Evolutionary conservation across 192 early-diverging fungal genomes (phyloP).

Genomic region (Coemansia aciculifera): DNA sequence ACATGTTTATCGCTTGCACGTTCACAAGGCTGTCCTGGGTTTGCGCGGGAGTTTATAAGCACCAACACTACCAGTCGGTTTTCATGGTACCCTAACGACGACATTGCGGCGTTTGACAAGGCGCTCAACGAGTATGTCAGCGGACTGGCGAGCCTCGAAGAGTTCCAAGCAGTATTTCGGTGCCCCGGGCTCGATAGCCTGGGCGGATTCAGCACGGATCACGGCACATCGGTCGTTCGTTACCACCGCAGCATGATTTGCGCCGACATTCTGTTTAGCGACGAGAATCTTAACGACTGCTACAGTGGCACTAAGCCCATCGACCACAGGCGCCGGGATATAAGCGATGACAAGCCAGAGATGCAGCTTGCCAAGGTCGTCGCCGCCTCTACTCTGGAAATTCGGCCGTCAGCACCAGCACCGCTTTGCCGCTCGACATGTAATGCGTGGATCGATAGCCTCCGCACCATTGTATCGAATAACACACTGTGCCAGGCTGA

Average conservation of each 20-base stretch:
- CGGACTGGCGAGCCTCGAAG: constrained; percentile 43
- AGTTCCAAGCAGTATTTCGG: constrained; percentile 55
- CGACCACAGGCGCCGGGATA: constrained; percentile 12
- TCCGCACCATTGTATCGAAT: constrained; percentile 40
- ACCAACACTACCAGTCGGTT: constrained; percentile 48
- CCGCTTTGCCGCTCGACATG: constrained; percentile 50
- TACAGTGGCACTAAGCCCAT: constrained; percentile 21
- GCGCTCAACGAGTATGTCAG: constrained; percentile 51
- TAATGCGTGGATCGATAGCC: constrained; percentile 43
- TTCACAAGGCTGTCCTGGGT: constrained; percentile 53
- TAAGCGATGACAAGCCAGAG: constrained; percentile 17
- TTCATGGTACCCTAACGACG: constrained; percentile 49
- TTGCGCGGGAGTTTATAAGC: constrained; percentile 43
- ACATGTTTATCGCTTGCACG: constrained; percentile 38
- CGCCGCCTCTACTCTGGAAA: constrained; percentile 20
- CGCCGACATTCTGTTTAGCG: constrained; percentile 47
- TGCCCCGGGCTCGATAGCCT: constrained; percentile 46
- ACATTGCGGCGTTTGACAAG: constrained; percentile 48
- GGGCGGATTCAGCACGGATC: constrained; percentile 48
- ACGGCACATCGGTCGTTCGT: constrained; percentile 41
- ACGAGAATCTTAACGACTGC: constrained; percentile 44
- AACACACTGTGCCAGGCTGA: constrained; percentile 40
- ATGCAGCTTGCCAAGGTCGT: constrained; percentile 36
- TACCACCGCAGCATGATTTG: constrained; percentile 55
- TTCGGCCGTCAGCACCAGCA: constrained; percentile 20